Evolutionary conservation across 305 asterid species (phyloP).

Genomic region (Euphrasia arctica): DNA sequence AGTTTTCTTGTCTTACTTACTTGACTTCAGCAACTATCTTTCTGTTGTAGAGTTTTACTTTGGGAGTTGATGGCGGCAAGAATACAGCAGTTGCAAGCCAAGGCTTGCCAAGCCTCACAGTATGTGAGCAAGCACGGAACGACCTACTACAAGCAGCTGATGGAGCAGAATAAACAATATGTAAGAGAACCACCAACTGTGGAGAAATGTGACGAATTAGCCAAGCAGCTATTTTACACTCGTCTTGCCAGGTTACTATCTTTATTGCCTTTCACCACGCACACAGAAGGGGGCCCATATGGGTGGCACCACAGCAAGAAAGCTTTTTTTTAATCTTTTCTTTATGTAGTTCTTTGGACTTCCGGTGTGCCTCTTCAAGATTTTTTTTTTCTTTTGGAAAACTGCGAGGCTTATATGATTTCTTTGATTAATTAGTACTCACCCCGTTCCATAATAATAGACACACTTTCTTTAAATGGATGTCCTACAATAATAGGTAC

Average conservation of each 20-base stretch:
- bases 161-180: slow-evolving; percentile 80
- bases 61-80: slow-evolving; percentile 66
- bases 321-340: no score
- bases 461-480: no score
- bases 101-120: slow-evolving; percentile 69
- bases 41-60: slow-evolving; percentile 30
- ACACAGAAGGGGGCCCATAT: no score
- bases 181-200: slow-evolving; percentile 78
- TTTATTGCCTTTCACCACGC: background rate
- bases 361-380: background rate
- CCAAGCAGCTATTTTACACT: slow-evolving; percentile 79
- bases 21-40: background rate
- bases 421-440: background rate
- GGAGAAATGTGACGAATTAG: slow-evolving; percentile 66
- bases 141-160: slow-evolving; percentile 62
- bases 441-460: no score
- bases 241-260: slow-evolving; percentile 83
- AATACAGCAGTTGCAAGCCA: slow-evolving; percentile 67
- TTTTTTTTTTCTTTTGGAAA: background rate
- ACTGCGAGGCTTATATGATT: background rate
- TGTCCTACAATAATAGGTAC: no score
- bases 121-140: slow-evolving; percentile 55
- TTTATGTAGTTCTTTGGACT: background rate
- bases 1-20: no score
- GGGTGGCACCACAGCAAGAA: no score